Conservation (phyloP, 169 alveolate genomes). For the Cryptosporidium viatorum region DNA sequence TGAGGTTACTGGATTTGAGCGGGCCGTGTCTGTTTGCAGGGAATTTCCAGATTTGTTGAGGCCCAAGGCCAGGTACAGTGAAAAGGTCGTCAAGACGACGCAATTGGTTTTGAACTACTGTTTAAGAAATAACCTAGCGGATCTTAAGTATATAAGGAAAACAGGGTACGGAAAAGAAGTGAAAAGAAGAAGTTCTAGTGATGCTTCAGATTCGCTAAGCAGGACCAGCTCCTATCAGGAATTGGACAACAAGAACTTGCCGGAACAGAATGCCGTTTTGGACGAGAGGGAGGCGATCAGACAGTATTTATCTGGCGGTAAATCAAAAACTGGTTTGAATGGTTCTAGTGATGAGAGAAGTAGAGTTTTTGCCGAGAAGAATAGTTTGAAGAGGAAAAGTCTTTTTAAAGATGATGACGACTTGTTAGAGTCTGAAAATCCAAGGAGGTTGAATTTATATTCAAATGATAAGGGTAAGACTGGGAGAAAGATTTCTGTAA, state of each 20-base stretch:
- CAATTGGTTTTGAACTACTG: constrained; percentile 39
- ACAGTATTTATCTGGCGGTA: background rate
- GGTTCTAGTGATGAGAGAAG: background rate
- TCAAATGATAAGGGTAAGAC: constrained; percentile 16
- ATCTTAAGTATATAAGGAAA: background rate
- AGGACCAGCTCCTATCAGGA: background rate
- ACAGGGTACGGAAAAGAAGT: background rate
- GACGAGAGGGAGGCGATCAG: background rate
- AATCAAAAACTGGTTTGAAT: background rate
- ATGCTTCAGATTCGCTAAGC: background rate
- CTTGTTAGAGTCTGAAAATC: background rate
- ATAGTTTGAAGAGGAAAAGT: constrained; percentile 2
- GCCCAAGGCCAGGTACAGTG: constrained; percentile 46
- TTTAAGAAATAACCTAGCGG: constrained; percentile 2
- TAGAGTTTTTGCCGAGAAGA: background rate
- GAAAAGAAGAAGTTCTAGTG: background rate
- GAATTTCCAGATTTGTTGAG: constrained; percentile 49
- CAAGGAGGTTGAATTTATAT: background rate
- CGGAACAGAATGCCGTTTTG: background rate
- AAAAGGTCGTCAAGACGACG: constrained; percentile 16
- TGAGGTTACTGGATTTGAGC: constrained; percentile 31
- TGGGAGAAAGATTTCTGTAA: constrained; percentile 20
- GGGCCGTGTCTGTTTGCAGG: constrained; percentile 47
- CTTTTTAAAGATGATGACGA: background rate
- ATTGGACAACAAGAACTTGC: background rate